Evolutionary conservation across 768 basidiomycete species (phyloP), one percentile per base, ranked within the genome.

Genomic region (Harrya chromipes): DNA sequence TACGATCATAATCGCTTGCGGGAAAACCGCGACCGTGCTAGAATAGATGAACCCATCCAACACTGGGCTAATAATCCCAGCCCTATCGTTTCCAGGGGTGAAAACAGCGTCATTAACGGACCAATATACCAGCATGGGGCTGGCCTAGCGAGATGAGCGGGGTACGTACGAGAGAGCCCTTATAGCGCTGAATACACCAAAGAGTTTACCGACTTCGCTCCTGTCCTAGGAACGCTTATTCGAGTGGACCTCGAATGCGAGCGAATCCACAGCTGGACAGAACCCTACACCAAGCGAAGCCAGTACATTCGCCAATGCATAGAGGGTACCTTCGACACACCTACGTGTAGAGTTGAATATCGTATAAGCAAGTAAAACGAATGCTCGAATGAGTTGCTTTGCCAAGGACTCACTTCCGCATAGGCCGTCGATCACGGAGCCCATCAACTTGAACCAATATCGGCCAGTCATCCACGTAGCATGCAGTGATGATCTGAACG

Each of bases 101-200:
- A n/a, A 14, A 12, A 10, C 27, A 19, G 33, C n/a, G 27, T 50
- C 20, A 6, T 31, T 6, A 14, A 14, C 13, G 12, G 13, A 31
- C 26, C 26, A 2, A 6, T 9, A 10, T 27, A 27, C 26, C 26
- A 27, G 26, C 6, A 7, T 10, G 26, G 7, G 8, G 26, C 26
- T 8, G 10, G 19, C 31, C 20, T 13, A 35, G 23, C 17, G 14
- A 13, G 21, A 10, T 20, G 11, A 40, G 47, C 6, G 20, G 3
- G 5, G 46, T 17, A 41, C 73, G 40, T 57, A 85, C 82, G 82
- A 74, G 10, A 91, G 60, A 7, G 85, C 82, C 52, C 86, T 80
- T 4, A 91, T 56, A 24, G 94, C 87, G 49, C 84, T 83, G 49
- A 94, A 56, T 4, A 83, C 90, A 12, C 90, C 93, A 59, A 93